These are phyloP conservation scores for Gypsophila paniculata DNA, from an alignment of 179 eudicot genomes.

Conservation along the genomic window DNA sequence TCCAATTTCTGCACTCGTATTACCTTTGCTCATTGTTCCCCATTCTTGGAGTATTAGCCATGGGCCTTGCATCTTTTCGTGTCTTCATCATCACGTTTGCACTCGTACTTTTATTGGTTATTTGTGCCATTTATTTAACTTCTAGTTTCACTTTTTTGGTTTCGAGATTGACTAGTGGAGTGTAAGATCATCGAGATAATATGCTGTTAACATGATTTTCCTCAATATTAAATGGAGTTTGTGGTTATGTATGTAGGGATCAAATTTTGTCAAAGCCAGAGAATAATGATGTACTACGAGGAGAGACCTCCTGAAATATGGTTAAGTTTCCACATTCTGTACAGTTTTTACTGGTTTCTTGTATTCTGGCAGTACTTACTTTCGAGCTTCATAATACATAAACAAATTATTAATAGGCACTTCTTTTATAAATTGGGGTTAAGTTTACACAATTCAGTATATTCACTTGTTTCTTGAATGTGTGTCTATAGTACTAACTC, in stretches of 20 bases:
- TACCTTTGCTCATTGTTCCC: neutral
- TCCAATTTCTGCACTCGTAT: neutral
- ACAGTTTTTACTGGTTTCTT: conserved; percentile 3
- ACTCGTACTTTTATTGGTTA: neutral
- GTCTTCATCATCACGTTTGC: too few relatives aligned
- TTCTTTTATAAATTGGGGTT: neutral
- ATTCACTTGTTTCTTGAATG: conserved; percentile 1
- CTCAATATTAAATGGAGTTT: neutral
- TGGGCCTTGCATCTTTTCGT: too few relatives aligned
- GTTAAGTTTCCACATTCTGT: conserved; percentile 7
- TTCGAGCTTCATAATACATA: neutral
- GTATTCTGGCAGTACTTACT: neutral
- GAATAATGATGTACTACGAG: neutral
- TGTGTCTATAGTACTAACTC: neutral
- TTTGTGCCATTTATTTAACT: neutral
- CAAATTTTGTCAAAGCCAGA: neutral
- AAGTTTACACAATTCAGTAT: conserved; percentile 1
- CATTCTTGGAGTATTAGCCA: too few relatives aligned
- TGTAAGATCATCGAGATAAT: neutral
- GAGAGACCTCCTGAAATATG: neutral
- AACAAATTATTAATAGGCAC: conserved; percentile 3
- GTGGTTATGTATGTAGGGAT: neutral
- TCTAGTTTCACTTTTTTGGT: neutral
- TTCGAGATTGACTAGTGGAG: conserved; percentile 1
- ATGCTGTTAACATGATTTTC: neutral